A percentile compares a stretch with the other conserved stretches of the same genome.
These are phyloP conservation scores for Aspergillus spinulosporus DNA, from an alignment of 2,329 filamentous ascomycete genomes.

Conservation along the genomic window DNA sequence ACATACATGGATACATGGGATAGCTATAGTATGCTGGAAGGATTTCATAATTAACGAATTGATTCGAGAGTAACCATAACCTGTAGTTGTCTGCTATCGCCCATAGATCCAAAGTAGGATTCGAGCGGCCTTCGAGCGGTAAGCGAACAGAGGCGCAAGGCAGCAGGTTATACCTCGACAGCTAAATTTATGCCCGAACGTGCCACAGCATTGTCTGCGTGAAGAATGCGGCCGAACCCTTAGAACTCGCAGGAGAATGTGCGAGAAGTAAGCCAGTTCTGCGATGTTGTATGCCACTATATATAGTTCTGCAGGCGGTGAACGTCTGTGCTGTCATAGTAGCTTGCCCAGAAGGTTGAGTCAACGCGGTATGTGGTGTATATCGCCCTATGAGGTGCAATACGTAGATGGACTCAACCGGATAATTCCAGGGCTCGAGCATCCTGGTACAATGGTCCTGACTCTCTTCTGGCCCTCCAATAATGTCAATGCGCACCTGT, in stretches of 20 bases:
- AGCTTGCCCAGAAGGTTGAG: not conserved
- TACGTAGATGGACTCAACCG: no score
- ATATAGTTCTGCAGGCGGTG: slow-evolving; percentile 5
- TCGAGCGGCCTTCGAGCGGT: no score
- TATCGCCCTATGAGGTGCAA: not conserved
- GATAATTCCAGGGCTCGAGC: no score
- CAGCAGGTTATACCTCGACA: not conserved
- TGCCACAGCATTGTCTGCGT: slow-evolving; percentile 1
- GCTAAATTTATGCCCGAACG: slow-evolving; percentile 3
- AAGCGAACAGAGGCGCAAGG: not conserved
- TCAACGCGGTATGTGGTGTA: not conserved
- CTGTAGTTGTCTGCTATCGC: no score
- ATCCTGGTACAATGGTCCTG: no score
- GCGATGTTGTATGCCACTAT: not conserved
- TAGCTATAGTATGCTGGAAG: no score
- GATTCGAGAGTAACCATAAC: no score
- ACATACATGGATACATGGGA: no score
- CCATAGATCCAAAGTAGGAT: no score
- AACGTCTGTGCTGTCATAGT: not conserved
- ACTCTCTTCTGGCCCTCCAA: no score
- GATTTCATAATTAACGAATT: no score
- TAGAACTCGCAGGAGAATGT: not conserved
- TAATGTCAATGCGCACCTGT: not conserved
- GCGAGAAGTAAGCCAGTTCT: not conserved
- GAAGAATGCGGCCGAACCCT: not conserved